These are phyloP conservation scores for Myxozyma monticola DNA, from an alignment of 805 yeast genomes.

Conservation along the genomic window DNA sequence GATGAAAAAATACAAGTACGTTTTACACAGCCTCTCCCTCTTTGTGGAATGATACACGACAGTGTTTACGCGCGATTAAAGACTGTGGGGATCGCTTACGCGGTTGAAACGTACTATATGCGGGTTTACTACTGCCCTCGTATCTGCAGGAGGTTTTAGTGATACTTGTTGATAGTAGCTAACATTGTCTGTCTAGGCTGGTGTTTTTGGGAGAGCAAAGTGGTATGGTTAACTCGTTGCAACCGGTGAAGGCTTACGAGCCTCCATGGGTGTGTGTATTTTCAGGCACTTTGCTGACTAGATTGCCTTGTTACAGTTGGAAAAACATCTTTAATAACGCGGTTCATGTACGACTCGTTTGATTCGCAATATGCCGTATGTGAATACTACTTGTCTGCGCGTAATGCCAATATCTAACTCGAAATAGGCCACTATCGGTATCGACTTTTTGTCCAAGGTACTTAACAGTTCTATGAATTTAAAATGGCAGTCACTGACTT, in stretches of 20 bases:
- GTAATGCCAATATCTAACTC: too few relatives aligned
- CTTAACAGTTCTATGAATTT: constrained; percentile 5
- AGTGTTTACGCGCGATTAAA: too few relatives aligned
- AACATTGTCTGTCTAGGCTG: too few relatives aligned
- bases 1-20: constrained; percentile 44
- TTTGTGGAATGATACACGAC: too few relatives aligned
- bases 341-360: constrained; percentile 97
- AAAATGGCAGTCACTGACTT: not conserved
- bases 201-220: constrained; percentile 97
- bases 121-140: too few relatives aligned
- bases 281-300: not conserved
- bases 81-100: too few relatives aligned
- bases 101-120: too few relatives aligned
- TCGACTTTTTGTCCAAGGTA: constrained; percentile 82
- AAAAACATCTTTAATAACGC: constrained; percentile 91
- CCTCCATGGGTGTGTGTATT: not conserved
- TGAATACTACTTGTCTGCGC: not conserved
- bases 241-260: too few relatives aligned
- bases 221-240: constrained; percentile 47
- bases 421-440: constrained; percentile 89
- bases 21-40: constrained; percentile 3
- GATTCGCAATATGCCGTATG: constrained; percentile 81
- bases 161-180: too few relatives aligned
- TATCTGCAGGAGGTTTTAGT: too few relatives aligned
- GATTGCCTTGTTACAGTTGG: constrained; percentile 65